phyloP scores from a whole-genome alignment of 2,329 filamentous ascomycete genomes.

The Botrytis deweyae region DNA sequence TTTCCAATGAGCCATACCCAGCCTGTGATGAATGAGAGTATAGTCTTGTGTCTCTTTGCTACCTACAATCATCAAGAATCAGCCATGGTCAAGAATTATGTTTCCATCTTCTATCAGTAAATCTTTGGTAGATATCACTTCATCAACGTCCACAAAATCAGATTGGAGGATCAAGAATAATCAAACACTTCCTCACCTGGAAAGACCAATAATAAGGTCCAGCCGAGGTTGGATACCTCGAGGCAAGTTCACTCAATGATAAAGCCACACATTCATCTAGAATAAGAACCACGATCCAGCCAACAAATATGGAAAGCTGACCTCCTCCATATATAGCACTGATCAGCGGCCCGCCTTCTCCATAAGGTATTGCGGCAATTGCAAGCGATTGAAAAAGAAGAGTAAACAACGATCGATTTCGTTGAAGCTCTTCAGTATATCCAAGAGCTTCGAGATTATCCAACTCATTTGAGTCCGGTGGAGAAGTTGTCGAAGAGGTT shows the following conservation, averaged over 20 bases:
- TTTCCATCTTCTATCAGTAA: background rate
- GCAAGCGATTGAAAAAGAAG: slow-evolving; percentile 61
- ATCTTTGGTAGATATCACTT: background rate
- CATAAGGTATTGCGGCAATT: slow-evolving; percentile 60
- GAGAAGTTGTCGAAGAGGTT: background rate
- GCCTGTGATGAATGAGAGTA: slow-evolving; percentile 69
- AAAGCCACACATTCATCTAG: slow-evolving; percentile 65
- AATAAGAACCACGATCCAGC: slow-evolving; percentile 54
- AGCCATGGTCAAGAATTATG: background rate
- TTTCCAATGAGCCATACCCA: slow-evolving; percentile 79
- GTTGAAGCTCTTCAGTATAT: slow-evolving; percentile 56
- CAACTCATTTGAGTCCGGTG: slow-evolving; percentile 26
- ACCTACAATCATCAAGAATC: slow-evolving; percentile 42
- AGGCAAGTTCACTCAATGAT: slow-evolving; percentile 72
- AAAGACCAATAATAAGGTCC: slow-evolving; percentile 80
- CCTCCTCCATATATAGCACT: slow-evolving; percentile 43
- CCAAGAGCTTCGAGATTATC: slow-evolving; percentile 44
- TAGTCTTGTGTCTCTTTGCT: slow-evolving; percentile 57
- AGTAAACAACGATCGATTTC: slow-evolving; percentile 60
- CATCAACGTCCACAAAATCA: background rate
- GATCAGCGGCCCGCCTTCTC: slow-evolving; percentile 40
- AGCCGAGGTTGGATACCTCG: slow-evolving; percentile 73
- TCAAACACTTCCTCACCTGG: slow-evolving; percentile 47
- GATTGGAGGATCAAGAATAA: background rate
- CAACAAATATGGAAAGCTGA: slow-evolving; percentile 55